Evolutionary conservation across 2,329 filamentous ascomycete species (phyloP).

Genomic region (Intubia oerlemansii): DNA sequence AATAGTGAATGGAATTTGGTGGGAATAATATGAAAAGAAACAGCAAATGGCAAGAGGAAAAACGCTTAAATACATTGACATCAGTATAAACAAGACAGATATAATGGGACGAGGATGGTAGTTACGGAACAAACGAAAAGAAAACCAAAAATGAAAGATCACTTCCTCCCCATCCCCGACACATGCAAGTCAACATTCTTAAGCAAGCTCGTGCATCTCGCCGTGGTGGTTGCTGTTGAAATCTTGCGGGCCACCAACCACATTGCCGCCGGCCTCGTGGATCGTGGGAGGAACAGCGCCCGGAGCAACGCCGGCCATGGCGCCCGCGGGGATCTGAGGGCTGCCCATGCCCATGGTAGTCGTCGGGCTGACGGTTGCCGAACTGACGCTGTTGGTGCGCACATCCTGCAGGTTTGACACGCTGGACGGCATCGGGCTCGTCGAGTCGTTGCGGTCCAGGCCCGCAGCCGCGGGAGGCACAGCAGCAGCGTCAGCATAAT

Average conservation of each 20-base stretch:
- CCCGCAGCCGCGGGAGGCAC: background rate
- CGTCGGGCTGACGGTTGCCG: background rate
- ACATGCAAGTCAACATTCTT: too few relatives aligned
- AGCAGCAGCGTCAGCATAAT: constrained; percentile 2
- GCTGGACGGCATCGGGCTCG: constrained; percentile 4
- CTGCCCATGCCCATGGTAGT: constrained; percentile 2
- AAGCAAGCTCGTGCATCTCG: constrained; percentile 8
- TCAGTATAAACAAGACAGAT: too few relatives aligned
- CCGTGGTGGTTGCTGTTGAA: constrained; percentile 7
- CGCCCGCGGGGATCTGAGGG: constrained; percentile 6
- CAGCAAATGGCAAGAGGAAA: too few relatives aligned
- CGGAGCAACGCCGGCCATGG: background rate
- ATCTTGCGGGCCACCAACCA: constrained; percentile 2
- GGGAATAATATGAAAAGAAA: too few relatives aligned
- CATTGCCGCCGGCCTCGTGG: constrained; percentile 7
- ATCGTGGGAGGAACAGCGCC: constrained; percentile 6
- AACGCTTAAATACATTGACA: too few relatives aligned
- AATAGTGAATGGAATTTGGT: too few relatives aligned
- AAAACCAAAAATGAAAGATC: too few relatives aligned
- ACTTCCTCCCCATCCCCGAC: too few relatives aligned
- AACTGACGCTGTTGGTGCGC: constrained; percentile 6
- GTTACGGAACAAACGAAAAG: too few relatives aligned
- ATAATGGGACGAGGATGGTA: too few relatives aligned
- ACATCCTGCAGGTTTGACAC: constrained; percentile 2
- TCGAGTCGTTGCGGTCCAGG: constrained; percentile 5